phyloP scores from a whole-genome alignment of 345 rosid species.

The Aquilaria sinensis region DNA sequence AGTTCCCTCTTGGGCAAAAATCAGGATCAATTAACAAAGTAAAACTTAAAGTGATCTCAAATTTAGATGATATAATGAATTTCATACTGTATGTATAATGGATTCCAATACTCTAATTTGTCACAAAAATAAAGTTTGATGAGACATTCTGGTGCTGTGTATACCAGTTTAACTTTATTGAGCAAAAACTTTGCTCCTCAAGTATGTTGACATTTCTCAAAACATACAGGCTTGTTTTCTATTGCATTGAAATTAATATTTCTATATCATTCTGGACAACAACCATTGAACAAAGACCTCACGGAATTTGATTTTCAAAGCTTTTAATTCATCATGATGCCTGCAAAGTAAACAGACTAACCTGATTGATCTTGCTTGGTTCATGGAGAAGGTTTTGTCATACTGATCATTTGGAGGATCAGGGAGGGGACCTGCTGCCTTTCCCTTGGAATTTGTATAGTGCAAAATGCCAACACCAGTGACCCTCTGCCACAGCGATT shows the following conservation, averaged over 20 bases:
- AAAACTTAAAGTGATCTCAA: neutral
- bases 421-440: constrained; percentile 84
- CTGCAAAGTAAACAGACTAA: constrained; percentile 19
- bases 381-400: constrained; percentile 96
- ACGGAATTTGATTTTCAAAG: neutral
- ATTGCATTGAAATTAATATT: too few relatives aligned
- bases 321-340: neutral
- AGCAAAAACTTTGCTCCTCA: too few relatives aligned
- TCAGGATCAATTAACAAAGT: neutral
- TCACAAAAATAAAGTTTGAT: too few relatives aligned
- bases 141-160: too few relatives aligned
- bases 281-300: neutral
- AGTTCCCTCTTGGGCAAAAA: neutral
- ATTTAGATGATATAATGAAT: neutral
- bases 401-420: constrained; percentile 74
- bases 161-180: too few relatives aligned
- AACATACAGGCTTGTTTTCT: too few relatives aligned
- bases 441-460: constrained; percentile 92
- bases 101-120: too few relatives aligned
- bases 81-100: too few relatives aligned
- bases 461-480: constrained; percentile 92
- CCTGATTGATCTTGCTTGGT: constrained; percentile 99
- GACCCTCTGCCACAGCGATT: constrained; percentile 83
- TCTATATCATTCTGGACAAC: too few relatives aligned
- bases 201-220: too few relatives aligned